Evolutionary conservation across 805 yeast species (phyloP).

Genomic region (Danielia oregonensis): DNA sequence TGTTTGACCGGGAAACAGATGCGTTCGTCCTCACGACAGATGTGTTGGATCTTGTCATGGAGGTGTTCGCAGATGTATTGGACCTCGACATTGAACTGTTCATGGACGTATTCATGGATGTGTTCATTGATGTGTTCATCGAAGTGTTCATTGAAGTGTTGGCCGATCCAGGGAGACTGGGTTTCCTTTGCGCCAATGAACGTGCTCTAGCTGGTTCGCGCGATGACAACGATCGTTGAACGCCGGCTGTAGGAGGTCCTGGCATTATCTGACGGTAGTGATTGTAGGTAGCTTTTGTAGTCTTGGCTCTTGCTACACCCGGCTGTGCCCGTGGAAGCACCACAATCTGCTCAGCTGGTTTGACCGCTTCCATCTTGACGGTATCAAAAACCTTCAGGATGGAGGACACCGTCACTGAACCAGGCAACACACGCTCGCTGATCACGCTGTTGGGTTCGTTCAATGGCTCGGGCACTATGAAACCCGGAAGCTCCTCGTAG

Average conservation of each 20-base stretch:
- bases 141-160: neutral
- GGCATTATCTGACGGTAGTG: conserved; percentile 26
- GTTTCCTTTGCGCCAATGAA: too few species aligned
- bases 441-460: conserved; percentile 11
- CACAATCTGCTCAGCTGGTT: too few species aligned
- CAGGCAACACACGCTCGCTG: conserved; percentile 14
- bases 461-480: conserved; percentile 15
- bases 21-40: neutral
- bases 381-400: neutral
- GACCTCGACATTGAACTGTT: too few species aligned
- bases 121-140: neutral
- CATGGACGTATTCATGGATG: too few species aligned
- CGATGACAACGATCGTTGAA: conserved; percentile 12
- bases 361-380: neutral
- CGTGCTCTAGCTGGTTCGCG: conserved; percentile 7
- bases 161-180: neutral
- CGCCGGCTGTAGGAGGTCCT: conserved; percentile 1
- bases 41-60: too few species aligned
- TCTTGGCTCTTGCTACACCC: neutral
- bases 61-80: too few species aligned
- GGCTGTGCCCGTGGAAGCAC: too few species aligned
- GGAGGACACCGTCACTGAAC: conserved; percentile 8
- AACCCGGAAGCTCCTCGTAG: conserved; percentile 25
- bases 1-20: neutral
- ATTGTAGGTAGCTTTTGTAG: conserved; percentile 27